Base-by-base conservation (phyloP, 1,139 yeast genomes). In the Hanseniaspora uvarum region DNA sequence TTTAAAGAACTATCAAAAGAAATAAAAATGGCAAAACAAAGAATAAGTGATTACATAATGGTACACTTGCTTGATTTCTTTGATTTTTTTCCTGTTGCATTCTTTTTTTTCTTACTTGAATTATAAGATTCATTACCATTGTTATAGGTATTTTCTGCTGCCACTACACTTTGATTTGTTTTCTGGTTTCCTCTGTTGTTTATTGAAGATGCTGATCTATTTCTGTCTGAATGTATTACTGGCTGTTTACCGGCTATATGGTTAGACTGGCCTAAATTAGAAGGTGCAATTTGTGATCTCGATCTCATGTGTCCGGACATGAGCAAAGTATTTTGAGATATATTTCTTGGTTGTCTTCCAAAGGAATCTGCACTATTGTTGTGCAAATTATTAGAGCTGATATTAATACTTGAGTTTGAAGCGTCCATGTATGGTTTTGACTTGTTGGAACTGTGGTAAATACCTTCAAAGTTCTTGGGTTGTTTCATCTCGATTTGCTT, bases 241-340 rank as follows among this genome's bases (percentile, higher is more conserved):
- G 30, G 19, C 6, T 23, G 23, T 3, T 23, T 34, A 12, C 14
- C 23, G 19, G 12, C 18, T 4, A 8, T 21, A 8, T 38, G 33
- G 18, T n/a, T 31, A 11, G 26, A 3, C 11, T 36, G 26, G 4
- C 38, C 45, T 14, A 49, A 21, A 2, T 44, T 38, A 10, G 47
- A 49, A 23, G 53, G 37, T 4, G 28, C 31, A 33, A 28, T 34
- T 38, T 50, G 53, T 6, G 53, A 50, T 50, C 53, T 43, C 23
- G 53, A 43, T 50, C 53, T 43, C 48, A 50, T 50, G 26, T 50
- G 53, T n/a, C 53, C 53, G n/a, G 53, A 37, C 40, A 43, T 50
- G 14, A 38, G 24, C 16, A 50, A 30, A 3, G 53, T 36, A 26
- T 37, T 39, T 18, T 50, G 53, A 19, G 53, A 50, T 3, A 37